A percentile compares a stretch with the other conserved stretches of the same genome.
Conservation (phyloP, 1,284 basidiomycete species). For the Moesziomyces sp. region DNA sequence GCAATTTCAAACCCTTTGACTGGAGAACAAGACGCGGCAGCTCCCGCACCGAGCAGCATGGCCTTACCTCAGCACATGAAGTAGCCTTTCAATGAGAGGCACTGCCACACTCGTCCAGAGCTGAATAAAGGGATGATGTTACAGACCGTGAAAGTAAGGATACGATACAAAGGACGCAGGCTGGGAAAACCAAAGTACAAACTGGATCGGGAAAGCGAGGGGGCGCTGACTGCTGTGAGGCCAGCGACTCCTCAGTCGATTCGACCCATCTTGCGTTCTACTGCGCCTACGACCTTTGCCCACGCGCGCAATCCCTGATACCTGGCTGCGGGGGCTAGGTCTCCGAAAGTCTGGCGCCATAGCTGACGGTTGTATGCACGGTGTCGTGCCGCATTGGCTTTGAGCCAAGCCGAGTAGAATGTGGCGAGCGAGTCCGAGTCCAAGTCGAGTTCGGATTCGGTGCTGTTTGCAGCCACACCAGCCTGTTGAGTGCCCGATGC, state of each 20-base stretch:
- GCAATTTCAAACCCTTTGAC: no score
- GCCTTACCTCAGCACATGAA: no score
- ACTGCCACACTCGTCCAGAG: no score
- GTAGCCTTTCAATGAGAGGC: no score
- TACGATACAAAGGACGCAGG: no score
- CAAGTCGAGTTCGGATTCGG: slow-evolving; percentile 29
- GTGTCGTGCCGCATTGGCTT: slow-evolving; percentile 53
- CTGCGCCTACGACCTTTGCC: slow-evolving; percentile 32
- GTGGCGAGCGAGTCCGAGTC: slow-evolving; percentile 50
- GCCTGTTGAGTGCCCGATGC: neutral
- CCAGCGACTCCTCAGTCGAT: slow-evolving; percentile 5
- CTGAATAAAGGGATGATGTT: no score
- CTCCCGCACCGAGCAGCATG: no score
- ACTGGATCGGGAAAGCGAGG: no score
- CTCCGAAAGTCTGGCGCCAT: slow-evolving; percentile 52
- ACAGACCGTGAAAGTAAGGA: no score
- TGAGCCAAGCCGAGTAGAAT: slow-evolving; percentile 64
- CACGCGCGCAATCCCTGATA: slow-evolving; percentile 38
- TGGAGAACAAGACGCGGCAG: no score
- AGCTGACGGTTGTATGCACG: slow-evolving; percentile 61
- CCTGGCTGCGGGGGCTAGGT: slow-evolving; percentile 44
- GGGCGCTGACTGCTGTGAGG: no score
- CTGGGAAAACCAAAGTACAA: no score
- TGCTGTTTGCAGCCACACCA: neutral
- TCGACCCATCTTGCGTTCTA: slow-evolving; percentile 23